Evolutionary conservation across 2,329 filamentous ascomycete genomes (phyloP).

Genomic region (Aspergillus pseudoterreus): DNA sequence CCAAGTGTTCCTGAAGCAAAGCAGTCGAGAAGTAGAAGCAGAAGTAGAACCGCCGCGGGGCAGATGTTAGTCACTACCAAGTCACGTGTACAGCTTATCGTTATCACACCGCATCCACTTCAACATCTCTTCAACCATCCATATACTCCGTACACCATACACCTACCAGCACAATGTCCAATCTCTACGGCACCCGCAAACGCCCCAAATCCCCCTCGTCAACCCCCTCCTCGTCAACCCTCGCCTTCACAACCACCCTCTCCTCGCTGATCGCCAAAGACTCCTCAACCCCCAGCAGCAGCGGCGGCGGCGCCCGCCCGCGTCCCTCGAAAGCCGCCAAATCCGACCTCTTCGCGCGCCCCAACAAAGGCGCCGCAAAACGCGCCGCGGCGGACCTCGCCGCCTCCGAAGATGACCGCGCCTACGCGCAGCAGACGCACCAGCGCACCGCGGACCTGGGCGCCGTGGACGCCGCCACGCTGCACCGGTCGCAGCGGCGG

Average conservation of each 20-base stretch:
- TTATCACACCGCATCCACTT: neutral
- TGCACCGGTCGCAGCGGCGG: slow-evolving; percentile 67
- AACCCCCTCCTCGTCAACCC: slow-evolving; percentile 63
- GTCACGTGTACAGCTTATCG: no score
- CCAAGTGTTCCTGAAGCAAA: neutral
- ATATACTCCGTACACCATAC: no score
- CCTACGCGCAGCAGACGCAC: slow-evolving; percentile 59
- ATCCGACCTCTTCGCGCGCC: slow-evolving; percentile 64
- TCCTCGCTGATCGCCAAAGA: slow-evolving; percentile 69
- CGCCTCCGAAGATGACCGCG: slow-evolving; percentile 47
- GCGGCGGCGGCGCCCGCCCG: slow-evolving; percentile 37
- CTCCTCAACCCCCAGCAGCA: slow-evolving; percentile 40
- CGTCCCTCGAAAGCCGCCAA: slow-evolving; percentile 52
- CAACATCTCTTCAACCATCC: neutral
- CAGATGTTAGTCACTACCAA: neutral
- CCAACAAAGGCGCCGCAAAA: slow-evolving; percentile 61
- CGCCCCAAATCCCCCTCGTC: slow-evolving; percentile 37
- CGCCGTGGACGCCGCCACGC: slow-evolving; percentile 53
- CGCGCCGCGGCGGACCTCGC: slow-evolving; percentile 57
- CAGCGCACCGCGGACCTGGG: slow-evolving; percentile 59
- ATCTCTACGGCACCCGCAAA: slow-evolving; percentile 69
- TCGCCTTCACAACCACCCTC: slow-evolving; percentile 86
- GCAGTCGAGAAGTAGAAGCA: neutral
- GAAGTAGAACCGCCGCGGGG: neutral
- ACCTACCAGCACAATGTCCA: slow-evolving; percentile 19